phyloP scores from a whole-genome alignment of 2,329 filamentous ascomycete genomes.

The Fusarium musae region DNA sequence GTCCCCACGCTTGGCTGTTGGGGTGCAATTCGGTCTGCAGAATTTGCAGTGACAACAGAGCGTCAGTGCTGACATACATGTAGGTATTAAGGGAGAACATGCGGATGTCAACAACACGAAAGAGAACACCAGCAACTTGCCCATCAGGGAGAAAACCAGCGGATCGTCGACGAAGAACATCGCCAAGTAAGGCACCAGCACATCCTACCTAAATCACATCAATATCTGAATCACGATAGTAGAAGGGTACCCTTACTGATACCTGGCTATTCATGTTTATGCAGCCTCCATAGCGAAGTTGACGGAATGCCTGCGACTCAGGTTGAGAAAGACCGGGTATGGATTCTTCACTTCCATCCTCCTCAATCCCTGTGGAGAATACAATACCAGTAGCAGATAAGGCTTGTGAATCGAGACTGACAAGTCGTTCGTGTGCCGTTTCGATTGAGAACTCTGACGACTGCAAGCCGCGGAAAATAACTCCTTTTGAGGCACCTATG shows the following conservation, averaged over 20 bases:
- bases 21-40: slow-evolving; percentile 85
- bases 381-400: slow-evolving; percentile 27
- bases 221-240: not conserved
- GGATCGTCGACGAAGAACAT: slow-evolving; percentile 72
- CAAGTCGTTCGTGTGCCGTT: slow-evolving; percentile 72
- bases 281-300: slow-evolving; percentile 75
- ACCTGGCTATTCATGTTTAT: slow-evolving; percentile 79
- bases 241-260: slow-evolving; percentile 60
- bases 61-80: slow-evolving; percentile 86
- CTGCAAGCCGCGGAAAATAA: slow-evolving; percentile 72
- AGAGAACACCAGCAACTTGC: slow-evolving; percentile 58
- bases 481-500: slow-evolving; percentile 8
- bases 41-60: slow-evolving; percentile 85
- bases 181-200: slow-evolving; percentile 84
- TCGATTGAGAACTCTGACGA: slow-evolving; percentile 79
- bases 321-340: slow-evolving; percentile 53
- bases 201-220: slow-evolving; percentile 73
- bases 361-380: slow-evolving; percentile 31
- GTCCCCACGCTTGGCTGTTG: slow-evolving; percentile 79
- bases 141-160: slow-evolving; percentile 72
- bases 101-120: slow-evolving; percentile 71
- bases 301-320: slow-evolving; percentile 65
- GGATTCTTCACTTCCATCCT: slow-evolving; percentile 28
- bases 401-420: slow-evolving; percentile 51
- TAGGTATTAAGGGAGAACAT: slow-evolving; percentile 76